Evolutionary conservation across 352 stramenopile species (phyloP).

Genomic region (Globisporangium nodosum): DNA sequence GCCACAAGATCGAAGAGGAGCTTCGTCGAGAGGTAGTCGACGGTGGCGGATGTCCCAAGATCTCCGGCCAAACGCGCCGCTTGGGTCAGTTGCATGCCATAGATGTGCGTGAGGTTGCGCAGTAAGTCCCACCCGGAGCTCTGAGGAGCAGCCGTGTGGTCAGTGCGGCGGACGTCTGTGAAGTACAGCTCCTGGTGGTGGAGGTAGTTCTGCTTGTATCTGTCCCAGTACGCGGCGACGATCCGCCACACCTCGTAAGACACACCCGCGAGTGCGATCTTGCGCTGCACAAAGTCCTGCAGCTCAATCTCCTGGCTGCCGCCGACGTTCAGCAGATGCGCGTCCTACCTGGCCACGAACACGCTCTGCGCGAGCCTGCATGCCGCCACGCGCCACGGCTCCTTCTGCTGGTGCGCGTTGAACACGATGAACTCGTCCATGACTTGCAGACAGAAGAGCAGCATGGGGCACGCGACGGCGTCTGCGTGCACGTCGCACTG

Average conservation of each 20-base stretch:
- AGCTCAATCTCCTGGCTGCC: conserved; percentile 20
- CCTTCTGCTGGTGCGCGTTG: conserved; percentile 21
- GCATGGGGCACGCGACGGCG: conserved; percentile 39
- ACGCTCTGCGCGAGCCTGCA: conserved; percentile 53
- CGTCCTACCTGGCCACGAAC: conserved; percentile 51
- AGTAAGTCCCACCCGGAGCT: conserved; percentile 31
- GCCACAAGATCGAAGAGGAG: conserved; percentile 18
- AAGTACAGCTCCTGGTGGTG: conserved; percentile 65
- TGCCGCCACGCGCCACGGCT: conserved; percentile 34
- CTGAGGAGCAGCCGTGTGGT: not conserved
- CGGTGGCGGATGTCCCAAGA: not conserved
- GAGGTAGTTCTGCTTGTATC: conserved; percentile 57
- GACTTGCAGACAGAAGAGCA: conserved; percentile 71
- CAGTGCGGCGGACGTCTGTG: conserved; percentile 14
- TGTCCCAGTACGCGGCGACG: conserved; percentile 50
- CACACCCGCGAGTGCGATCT: conserved; percentile 34
- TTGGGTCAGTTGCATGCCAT: conserved; percentile 39
- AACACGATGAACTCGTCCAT: conserved; percentile 67
- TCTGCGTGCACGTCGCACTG: conserved; percentile 39
- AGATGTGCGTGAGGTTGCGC: conserved; percentile 39
- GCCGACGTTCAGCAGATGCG: conserved; percentile 17
- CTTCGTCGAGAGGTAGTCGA: conserved; percentile 18
- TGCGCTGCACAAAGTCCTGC: conserved; percentile 29
- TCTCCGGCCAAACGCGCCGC: conserved; percentile 22
- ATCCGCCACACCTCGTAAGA: conserved; percentile 49